These are phyloP conservation scores for Pseudisothecium myosuroides DNA, from an alignment of 225 moss, liverwort and hornwort genomes.

Conservation along the genomic window DNA sequence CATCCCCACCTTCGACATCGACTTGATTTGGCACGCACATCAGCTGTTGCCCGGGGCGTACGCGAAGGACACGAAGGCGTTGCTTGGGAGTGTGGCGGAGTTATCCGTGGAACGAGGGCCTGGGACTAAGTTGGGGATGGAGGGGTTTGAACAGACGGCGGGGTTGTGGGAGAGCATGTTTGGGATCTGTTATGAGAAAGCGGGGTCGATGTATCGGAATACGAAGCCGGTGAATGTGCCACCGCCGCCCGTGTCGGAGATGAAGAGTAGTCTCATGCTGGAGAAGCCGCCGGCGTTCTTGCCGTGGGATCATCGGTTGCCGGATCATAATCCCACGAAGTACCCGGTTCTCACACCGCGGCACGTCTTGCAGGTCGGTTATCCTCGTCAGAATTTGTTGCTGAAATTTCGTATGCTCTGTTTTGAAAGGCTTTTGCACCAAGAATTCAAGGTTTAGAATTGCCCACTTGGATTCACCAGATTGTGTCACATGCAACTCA, in stretches of 20 bases:
- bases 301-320: conserved; percentile 45
- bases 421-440: not conserved
- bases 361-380: conserved; percentile 56
- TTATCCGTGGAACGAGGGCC: conserved; percentile 31
- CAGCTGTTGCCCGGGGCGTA: conserved; percentile 70
- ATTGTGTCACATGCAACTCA: not conserved
- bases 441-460: not conserved
- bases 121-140: conserved; percentile 23
- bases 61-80: conserved; percentile 54
- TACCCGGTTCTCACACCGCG: conserved; percentile 50
- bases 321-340: conserved; percentile 40
- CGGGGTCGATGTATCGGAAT: conserved; percentile 52
- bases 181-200: conserved; percentile 57
- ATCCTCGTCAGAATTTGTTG: not conserved
- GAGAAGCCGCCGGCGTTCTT: conserved; percentile 43
- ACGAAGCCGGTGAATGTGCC: conserved; percentile 38
- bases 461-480: not conserved
- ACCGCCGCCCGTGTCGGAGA: conserved; percentile 26
- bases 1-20: conserved; percentile 70
- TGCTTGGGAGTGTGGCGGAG: conserved; percentile 53
- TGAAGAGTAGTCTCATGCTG: conserved; percentile 18
- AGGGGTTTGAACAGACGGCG: conserved; percentile 47
- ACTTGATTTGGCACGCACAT: conserved; percentile 76
- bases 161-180: conserved; percentile 61
- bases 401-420: not conserved